Percentiles rank a stretch among this genome's conserved stretches.
Evolutionary conservation across 2,329 filamentous ascomycete species (phyloP).

Genomic region (Apiospora rasikravindrae): DNA sequence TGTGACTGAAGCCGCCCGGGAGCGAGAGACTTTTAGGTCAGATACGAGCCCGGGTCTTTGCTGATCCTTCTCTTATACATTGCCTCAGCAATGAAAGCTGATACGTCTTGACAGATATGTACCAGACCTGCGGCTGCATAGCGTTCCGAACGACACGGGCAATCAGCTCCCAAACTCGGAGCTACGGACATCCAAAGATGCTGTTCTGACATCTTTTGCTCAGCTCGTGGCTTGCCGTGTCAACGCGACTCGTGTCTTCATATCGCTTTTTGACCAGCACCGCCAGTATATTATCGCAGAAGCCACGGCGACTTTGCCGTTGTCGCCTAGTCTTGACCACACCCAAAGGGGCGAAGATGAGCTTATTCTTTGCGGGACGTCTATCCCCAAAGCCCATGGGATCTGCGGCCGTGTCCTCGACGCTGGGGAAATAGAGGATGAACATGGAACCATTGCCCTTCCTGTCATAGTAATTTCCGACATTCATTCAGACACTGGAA

Average conservation of each 20-base stretch:
- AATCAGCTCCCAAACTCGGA: background rate
- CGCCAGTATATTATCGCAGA: constrained; percentile 58
- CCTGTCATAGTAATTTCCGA: constrained; percentile 43
- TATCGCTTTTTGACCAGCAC: constrained; percentile 57
- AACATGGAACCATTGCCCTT: constrained; percentile 23
- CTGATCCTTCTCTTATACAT: background rate
- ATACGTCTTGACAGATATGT: background rate
- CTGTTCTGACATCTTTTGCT: constrained; percentile 53
- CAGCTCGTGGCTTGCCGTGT: constrained; percentile 53
- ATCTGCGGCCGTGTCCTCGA: constrained; percentile 39
- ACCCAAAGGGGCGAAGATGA: constrained; percentile 16
- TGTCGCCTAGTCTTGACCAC: constrained; percentile 40
- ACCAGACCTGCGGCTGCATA: background rate
- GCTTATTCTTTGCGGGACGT: constrained; percentile 34
- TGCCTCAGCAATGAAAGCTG: background rate
- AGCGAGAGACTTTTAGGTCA: constrained; percentile 10
- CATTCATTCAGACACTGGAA: constrained; percentile 37
- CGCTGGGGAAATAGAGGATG: background rate
- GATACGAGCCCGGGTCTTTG: background rate
- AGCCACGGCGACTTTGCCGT: constrained; percentile 42
- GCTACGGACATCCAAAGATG: background rate
- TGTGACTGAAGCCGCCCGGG: constrained; percentile 2
- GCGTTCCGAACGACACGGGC: background rate
- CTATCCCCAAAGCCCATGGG: constrained; percentile 35
- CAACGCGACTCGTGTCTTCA: constrained; percentile 46